Percentiles rank a stretch among this genome's conserved stretches.
Conservation (phyloP, 1,139 yeast species). For the Nakaseomyces sp. region DNA sequence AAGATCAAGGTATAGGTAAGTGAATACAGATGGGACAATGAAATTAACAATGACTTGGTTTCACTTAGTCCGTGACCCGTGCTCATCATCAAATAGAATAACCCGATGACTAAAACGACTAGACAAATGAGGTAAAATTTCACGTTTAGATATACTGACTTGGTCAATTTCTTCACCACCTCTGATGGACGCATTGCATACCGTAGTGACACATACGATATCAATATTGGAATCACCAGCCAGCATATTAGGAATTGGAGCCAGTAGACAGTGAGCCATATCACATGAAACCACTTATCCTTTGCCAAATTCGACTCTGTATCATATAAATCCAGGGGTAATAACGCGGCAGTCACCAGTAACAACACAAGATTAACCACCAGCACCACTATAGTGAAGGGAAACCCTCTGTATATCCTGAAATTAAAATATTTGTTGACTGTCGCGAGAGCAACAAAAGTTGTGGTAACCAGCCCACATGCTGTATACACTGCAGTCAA, state of each 20-base stretch:
- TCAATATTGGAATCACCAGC: slow-evolving; percentile 28
- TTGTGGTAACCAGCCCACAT: slow-evolving; percentile 5
- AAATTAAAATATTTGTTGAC: slow-evolving; percentile 26
- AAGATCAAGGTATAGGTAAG: slow-evolving; percentile 25
- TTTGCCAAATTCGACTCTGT: background rate
- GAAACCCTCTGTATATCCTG: slow-evolving; percentile 23
- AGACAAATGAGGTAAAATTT: slow-evolving; percentile 26
- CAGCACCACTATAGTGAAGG: slow-evolving; percentile 18
- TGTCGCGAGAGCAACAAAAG: slow-evolving; percentile 13
- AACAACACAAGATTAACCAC: slow-evolving; percentile 23
- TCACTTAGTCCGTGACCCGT: slow-evolving; percentile 22
- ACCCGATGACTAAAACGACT: slow-evolving; percentile 19
- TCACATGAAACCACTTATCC: slow-evolving; percentile 9
- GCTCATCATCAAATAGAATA: slow-evolving; percentile 21
- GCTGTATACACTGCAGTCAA: slow-evolving; percentile 3
- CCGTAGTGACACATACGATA: slow-evolving; percentile 26
- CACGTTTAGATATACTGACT: slow-evolving; percentile 22
- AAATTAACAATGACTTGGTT: slow-evolving; percentile 28
- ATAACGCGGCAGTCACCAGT: slow-evolving; percentile 22
- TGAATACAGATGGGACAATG: slow-evolving; percentile 29
- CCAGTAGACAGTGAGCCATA: slow-evolving; percentile 28
- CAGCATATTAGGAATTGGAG: slow-evolving; percentile 27
- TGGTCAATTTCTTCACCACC: slow-evolving; percentile 14
- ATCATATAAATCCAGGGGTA: slow-evolving; percentile 23
- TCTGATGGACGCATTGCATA: slow-evolving; percentile 16